Base-by-base conservation (phyloP, 2,329 filamentous ascomycete genomes). In the Nothopassalora personata region DNA sequence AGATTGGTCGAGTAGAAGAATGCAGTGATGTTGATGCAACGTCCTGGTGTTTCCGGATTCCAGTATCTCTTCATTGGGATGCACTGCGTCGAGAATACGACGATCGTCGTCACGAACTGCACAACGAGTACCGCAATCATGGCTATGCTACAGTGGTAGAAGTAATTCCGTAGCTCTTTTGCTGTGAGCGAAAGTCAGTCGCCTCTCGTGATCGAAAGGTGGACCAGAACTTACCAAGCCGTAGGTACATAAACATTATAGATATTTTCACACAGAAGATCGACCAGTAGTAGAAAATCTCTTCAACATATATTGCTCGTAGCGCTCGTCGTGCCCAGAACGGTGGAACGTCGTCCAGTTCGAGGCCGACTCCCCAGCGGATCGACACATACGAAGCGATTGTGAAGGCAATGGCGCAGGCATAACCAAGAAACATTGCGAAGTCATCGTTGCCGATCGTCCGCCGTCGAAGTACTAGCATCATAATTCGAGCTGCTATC, bases 201-300 rank as follows among this genome's bases (percentile, higher is more conserved):
- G 67, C 10, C 11, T 18, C 3, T 64, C 45, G 58, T 63, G 9
- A 55, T 61, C 23, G 8, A 23, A 33, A 18, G 11, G 33, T 8
- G 45, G 39, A 33, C 11, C 15, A 8, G 10, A 11, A 9, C 46
- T 67, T 66, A 28, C 70, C 70, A n/a, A 76, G 69, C 33, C 73
- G 72, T 30, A 71, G 63, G 60, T 77, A 77, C 65, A 77, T 71
- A 57, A 74, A 64, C 7, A 76, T 68, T 7, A 76, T 67, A 0
- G 73, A 74, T 46, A 76, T 67, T 64, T 76, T 76, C 60, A 76
- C 68, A 49, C 69, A 71, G 70, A 74, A 75, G 56, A 76, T 74
- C 55, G 73, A 74, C 47, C 67, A 58, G 59, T 75, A 74, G 64
- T 77, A 77, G 62, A 75, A 74, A 19, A 71, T 60, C 63, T 71